Conservation (phyloP, 345 rosid genomes). For the Murraya paniculata region DNA sequence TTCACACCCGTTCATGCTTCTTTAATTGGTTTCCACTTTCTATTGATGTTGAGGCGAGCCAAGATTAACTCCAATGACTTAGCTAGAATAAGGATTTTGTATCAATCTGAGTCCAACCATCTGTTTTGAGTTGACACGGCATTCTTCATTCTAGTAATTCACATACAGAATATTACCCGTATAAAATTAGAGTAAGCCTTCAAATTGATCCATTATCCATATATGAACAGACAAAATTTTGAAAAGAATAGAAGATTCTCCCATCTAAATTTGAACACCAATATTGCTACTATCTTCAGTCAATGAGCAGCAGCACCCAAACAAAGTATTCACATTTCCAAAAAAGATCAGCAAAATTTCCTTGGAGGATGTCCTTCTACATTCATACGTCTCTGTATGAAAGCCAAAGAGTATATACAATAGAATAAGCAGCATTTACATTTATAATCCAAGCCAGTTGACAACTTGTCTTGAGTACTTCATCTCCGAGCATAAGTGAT, state of each 20-base stretch:
- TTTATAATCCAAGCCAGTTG: not conserved
- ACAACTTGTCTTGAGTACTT: not conserved
- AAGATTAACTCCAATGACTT: not conserved
- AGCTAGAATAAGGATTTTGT: not conserved
- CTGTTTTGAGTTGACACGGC: not conserved
- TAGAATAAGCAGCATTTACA: constrained; percentile 12
- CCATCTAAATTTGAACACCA: not conserved
- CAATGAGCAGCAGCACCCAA: not conserved
- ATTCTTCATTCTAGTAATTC: not conserved
- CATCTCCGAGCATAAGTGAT: not conserved
- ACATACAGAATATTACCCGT: not conserved
- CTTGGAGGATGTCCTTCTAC: not conserved
- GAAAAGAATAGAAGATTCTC: not conserved
- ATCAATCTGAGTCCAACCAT: not conserved
- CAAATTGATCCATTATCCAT: not conserved
- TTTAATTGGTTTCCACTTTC: not conserved
- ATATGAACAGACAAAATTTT: not conserved
- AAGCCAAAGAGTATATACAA: not conserved
- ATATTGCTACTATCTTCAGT: not conserved
- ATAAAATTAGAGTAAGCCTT: not conserved
- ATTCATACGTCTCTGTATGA: not conserved
- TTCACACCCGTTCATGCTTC: constrained; percentile 1
- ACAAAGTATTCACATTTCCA: not conserved
- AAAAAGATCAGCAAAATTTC: constrained; percentile 3
- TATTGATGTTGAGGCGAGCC: not conserved